These are phyloP conservation scores for Neurospora tetrasperma DNA, from an alignment of 495 filamentous ascomycete species.

Conservation along the genomic window DNA sequence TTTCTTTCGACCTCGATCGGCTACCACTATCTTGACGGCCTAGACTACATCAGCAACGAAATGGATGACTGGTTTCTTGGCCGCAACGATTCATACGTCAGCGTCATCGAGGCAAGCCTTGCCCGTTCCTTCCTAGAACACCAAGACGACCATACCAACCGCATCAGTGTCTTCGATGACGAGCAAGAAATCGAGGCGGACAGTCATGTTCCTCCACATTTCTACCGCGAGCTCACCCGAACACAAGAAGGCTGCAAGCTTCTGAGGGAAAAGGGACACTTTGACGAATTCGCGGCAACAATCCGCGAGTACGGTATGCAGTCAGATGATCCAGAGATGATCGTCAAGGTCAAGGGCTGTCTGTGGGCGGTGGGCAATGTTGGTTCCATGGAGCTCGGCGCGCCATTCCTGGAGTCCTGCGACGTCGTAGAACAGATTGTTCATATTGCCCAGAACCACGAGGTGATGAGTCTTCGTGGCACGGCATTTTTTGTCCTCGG, in stretches of 20 bases:
- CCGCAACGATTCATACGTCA: slow-evolving; percentile 88
- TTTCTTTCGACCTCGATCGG: slow-evolving; percentile 93
- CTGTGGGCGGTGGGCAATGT: slow-evolving; percentile 98
- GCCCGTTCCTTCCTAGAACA: slow-evolving; percentile 72
- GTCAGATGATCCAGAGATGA: slow-evolving; percentile 73
- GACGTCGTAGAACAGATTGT: slow-evolving; percentile 81
- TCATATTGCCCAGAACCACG: slow-evolving; percentile 72
- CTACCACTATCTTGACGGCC: slow-evolving; percentile 91
- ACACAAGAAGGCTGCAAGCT: slow-evolving; percentile 88
- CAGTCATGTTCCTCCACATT: slow-evolving; percentile 76
- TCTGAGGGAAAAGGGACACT: slow-evolving; percentile 86
- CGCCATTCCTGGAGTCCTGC: slow-evolving; percentile 77
- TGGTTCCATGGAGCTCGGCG: slow-evolving; percentile 94
- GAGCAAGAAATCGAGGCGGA: slow-evolving; percentile 41
- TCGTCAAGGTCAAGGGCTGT: slow-evolving; percentile 92
- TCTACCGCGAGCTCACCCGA: slow-evolving; percentile 89
- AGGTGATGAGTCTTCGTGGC: slow-evolving; percentile 83
- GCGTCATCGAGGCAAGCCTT: slow-evolving; percentile 90
- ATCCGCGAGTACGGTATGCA: slow-evolving; percentile 78
- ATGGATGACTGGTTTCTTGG: slow-evolving; percentile 99
- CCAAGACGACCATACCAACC: slow-evolving; percentile 42
- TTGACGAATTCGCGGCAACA: slow-evolving; percentile 79
- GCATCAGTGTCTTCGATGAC: slow-evolving; percentile 45
- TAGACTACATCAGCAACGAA: slow-evolving; percentile 96
- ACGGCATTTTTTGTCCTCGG: slow-evolving; percentile 95